Evolutionary conservation across 1,284 basidiomycete genomes (phyloP).

Genomic region (Schizophyllum commune): DNA sequence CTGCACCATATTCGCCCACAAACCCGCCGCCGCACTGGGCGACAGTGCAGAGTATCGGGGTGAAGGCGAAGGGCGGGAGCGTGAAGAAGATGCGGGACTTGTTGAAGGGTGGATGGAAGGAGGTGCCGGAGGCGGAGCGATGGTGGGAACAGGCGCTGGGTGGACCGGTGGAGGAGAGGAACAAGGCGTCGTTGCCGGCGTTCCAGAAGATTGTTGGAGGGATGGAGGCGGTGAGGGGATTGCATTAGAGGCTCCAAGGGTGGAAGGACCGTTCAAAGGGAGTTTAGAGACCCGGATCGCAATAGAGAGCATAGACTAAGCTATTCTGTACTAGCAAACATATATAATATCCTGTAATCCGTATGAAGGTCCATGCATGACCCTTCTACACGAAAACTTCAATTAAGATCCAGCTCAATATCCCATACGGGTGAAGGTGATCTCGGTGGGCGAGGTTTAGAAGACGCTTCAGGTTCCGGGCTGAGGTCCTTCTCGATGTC

Average conservation of each 20-base stretch:
- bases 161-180: not conserved
- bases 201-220: not conserved
- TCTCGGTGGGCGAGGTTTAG: not conserved
- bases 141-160: slow-evolving; percentile 4
- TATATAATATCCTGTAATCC: no score
- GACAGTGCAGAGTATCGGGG: not conserved
- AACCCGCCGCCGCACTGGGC: slow-evolving; percentile 5
- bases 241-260: not conserved
- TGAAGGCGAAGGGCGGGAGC: not conserved
- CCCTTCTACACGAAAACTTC: not conserved
- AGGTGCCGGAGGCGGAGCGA: not conserved
- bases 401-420: slow-evolving; percentile 11
- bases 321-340: no score
- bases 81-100: not conserved
- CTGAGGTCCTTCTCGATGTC: slow-evolving; percentile 13
- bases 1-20: not conserved
- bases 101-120: slow-evolving; percentile 3
- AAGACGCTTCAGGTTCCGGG: not conserved
- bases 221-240: not conserved
- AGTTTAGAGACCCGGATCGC: no score
- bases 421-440: not conserved
- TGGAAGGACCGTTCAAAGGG: no score
- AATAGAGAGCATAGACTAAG: no score
- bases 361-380: not conserved
- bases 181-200: not conserved